These are phyloP conservation scores for Capsicum baccatum DNA, from an alignment of 257 asterid species.

Conservation along the genomic window DNA sequence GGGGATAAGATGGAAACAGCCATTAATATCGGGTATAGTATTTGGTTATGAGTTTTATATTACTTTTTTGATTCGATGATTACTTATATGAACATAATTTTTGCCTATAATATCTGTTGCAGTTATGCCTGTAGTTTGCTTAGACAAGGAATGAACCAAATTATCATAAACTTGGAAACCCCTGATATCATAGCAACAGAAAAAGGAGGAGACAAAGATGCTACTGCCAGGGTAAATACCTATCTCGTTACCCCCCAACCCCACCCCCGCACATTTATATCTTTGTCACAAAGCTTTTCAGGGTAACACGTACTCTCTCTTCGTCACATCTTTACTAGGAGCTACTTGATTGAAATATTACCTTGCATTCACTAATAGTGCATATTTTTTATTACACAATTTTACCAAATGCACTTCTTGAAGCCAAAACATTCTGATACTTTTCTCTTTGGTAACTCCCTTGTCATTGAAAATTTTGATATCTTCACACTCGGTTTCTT, in stretches of 20 bases:
- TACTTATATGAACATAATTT: constrained; percentile 29
- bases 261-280: background rate
- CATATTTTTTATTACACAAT: background rate
- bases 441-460: background rate
- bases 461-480: background rate
- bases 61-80: background rate
- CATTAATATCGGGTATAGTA: constrained; percentile 79
- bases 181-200: constrained; percentile 77
- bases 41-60: constrained; percentile 3
- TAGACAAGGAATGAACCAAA: constrained; percentile 98
- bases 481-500: background rate
- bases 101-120: constrained; percentile 48
- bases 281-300: background rate
- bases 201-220: constrained; percentile 69
- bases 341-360: background rate
- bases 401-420: background rate
- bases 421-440: background rate
- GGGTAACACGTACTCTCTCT: background rate
- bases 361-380: background rate
- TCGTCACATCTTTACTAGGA: background rate
- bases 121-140: constrained; percentile 96
- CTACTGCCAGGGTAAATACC: constrained; percentile 69
- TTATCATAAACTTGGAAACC: constrained; percentile 62
- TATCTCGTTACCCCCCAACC: background rate
- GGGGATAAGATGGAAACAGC: constrained; percentile 99